Evolutionary conservation across 2,329 filamentous ascomycete species (phyloP).

Genomic region (Scedosporium boydii): DNA sequence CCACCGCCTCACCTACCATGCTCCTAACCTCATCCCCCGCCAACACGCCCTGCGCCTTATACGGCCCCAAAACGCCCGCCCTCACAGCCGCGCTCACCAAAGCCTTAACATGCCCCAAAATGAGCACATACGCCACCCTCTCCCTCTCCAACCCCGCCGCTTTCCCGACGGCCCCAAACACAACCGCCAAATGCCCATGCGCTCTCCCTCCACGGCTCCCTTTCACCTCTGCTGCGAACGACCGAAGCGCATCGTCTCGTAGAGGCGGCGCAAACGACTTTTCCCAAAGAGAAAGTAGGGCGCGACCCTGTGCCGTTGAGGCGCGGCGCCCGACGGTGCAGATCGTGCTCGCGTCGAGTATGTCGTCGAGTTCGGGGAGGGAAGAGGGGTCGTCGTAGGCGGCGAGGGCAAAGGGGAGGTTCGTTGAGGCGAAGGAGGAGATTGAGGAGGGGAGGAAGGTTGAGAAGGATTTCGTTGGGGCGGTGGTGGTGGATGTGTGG

Average conservation of each 20-base stretch:
- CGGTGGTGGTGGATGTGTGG: conserved; percentile 48
- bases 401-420: conserved; percentile 65
- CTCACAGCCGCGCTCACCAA: conserved; percentile 68
- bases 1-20: conserved; percentile 48
- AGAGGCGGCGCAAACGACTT: conserved; percentile 46
- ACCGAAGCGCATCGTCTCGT: not conserved
- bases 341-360: conserved; percentile 64
- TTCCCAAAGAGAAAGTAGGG: conserved; percentile 68
- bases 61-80: conserved; percentile 70
- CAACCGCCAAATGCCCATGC: conserved; percentile 51
- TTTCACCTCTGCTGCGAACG: conserved; percentile 11
- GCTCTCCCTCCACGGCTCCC: not conserved
- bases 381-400: conserved; percentile 46
- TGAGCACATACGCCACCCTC: conserved; percentile 64
- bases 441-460: conserved; percentile 63
- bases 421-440: conserved; percentile 59
- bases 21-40: conserved; percentile 49
- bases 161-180: conserved; percentile 57
- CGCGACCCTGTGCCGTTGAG: conserved; percentile 65
- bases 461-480: not conserved
- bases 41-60: conserved; percentile 66
- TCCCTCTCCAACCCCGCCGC: conserved; percentile 50
- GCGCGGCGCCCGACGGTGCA: conserved; percentile 73
- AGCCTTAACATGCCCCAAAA: conserved; percentile 68
- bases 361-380: conserved; percentile 58